Evolutionary conservation across 768 basidiomycete species (phyloP), one percentile per base, ranked within the genome.

Genomic region (Mycena capillaripes): DNA sequence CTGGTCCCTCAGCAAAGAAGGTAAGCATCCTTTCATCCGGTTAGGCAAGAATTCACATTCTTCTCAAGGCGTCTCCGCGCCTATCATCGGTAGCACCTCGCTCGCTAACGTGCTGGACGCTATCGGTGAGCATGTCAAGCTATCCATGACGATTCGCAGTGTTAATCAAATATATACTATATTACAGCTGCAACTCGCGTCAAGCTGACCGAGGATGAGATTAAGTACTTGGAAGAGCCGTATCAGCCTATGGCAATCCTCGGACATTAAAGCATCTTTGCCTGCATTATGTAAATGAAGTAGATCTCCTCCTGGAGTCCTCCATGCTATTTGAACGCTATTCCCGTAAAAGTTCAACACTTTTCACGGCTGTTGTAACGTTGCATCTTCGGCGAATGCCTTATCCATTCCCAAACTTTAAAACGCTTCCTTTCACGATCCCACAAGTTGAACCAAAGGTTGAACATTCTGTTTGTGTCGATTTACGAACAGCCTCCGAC

Each of bases 11-110:
- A 74, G 83, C 19, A 86, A 85, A 72, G 80, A 83, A 23, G 63
- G 70, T 71, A 16, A 38, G 9, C 38, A 10, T 38, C 38, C 11
- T 11, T 3, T 38, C 16, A 2, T 38, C 38, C 38, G 38, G n/a
- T n/a, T n/a, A 38, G 16, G 16, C 38, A 38, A 10, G 38, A 38
- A 10, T 38, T 16, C 38, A 11, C 38, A 38, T 3, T 38, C 38
- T 53, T 16, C 17, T 30, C 16, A 23, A 70, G 86, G 79, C n/a
- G 85, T 92, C 10, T 82, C 89, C 0, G 90, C 90, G 1, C 91
- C 91, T 0, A 89, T 91, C 74, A 84, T 91, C 36, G 90, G 90
- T 0, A 84, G 86, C 0, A 89, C 87, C 4, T 88, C 85, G 29
- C 72, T 87, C 6, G 80, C 87, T 38, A 88, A 90, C 64, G 77